phyloP scores from a whole-genome alignment of 345 rosid genomes.

The Trapa incisa region DNA sequence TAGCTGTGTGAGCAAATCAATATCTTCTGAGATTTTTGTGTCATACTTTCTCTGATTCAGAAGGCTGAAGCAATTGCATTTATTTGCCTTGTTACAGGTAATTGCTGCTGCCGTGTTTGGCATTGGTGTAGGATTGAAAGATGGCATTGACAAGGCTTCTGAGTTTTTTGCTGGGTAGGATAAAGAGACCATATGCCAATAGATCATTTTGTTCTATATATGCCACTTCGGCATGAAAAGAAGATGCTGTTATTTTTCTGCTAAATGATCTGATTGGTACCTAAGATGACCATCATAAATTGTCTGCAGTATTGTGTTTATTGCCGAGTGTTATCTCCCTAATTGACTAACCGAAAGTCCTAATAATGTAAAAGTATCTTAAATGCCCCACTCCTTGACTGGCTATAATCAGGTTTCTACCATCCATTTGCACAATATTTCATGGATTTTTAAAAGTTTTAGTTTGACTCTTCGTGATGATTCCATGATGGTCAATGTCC shows the following conservation, averaged over 20 bases:
- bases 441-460: not conserved
- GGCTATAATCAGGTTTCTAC: not conserved
- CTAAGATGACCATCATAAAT: not conserved
- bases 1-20: conserved; percentile 48
- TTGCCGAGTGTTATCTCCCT: not conserved
- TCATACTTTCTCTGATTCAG: conserved; percentile 1
- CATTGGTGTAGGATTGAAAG: conserved; percentile 59
- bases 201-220: not conserved
- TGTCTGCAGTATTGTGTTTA: not conserved
- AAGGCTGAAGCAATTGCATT: conserved; percentile 10
- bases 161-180: conserved; percentile 87
- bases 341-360: not conserved
- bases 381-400: not conserved
- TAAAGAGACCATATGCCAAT: not conserved
- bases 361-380: not conserved
- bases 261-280: not conserved
- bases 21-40: conserved; percentile 5
- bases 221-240: not conserved
- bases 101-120: conserved; percentile 75
- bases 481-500: conserved; percentile 4
- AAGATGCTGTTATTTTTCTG: not conserved
- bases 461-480: not conserved
- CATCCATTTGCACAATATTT: not conserved
- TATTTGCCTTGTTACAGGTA: conserved; percentile 30
- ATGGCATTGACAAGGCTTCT: conserved; percentile 72